Evolutionary conservation across 768 basidiomycete species (phyloP).

Genomic region (Terana coerulea): DNA sequence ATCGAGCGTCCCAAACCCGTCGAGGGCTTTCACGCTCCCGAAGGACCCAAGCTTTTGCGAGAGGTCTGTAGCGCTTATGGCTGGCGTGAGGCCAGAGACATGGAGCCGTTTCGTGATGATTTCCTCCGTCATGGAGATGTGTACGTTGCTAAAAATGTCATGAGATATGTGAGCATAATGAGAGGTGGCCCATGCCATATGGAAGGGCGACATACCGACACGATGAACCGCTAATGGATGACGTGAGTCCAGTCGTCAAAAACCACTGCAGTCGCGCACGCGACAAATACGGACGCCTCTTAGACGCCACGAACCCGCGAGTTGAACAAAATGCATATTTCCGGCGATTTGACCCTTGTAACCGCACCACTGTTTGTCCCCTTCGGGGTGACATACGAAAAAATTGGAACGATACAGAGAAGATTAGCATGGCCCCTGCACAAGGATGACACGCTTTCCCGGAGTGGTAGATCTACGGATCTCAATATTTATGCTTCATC

Average conservation of each 20-base stretch:
- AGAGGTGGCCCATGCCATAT: background rate
- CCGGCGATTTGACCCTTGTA: background rate
- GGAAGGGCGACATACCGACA: too few species aligned
- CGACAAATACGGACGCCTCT: background rate
- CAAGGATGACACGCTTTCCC: slow-evolving; percentile 99
- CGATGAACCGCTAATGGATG: too few species aligned
- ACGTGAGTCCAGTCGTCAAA: too few species aligned
- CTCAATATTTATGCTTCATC: slow-evolving; percentile 35
- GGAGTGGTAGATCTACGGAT: slow-evolving; percentile 69
- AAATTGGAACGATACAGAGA: slow-evolving; percentile 99
- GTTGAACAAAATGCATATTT: slow-evolving; percentile 8
- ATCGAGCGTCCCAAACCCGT: slow-evolving; percentile 65
- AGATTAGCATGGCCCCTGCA: slow-evolving; percentile 99
- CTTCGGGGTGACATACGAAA: slow-evolving; percentile 95
- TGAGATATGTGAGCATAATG: background rate
- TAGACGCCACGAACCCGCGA: slow-evolving; percentile 2
- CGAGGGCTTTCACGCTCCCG: slow-evolving; percentile 62
- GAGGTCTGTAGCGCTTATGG: slow-evolving; percentile 57
- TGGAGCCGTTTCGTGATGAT: slow-evolving; percentile 58
- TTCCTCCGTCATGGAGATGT: slow-evolving; percentile 15
- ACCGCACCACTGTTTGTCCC: slow-evolving; percentile 42
- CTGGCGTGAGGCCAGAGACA: slow-evolving; percentile 70
- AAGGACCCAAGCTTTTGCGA: slow-evolving; percentile 56
- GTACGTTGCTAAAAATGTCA: background rate
- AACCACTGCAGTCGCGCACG: background rate